Evolutionary conservation across 306 rosid species (phyloP), one percentile per base, ranked within the genome.

Genomic region (Sophora flavescens): DNA sequence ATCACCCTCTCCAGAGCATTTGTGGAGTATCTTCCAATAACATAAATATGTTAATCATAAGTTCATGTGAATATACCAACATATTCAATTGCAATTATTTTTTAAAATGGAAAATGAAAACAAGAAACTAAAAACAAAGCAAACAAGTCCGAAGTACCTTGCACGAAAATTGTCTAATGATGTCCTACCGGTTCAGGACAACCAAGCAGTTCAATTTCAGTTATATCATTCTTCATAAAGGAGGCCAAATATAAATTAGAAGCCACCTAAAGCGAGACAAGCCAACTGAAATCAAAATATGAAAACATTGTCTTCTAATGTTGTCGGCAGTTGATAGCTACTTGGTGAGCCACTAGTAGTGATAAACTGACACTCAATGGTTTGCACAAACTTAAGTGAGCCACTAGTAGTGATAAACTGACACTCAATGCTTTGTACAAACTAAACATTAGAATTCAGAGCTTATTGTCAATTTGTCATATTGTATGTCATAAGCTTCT

Each of bases 231-330:
- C 63, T 75, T 77, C n/a, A 61, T 75, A 78, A 74, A 48, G 38
- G 81, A 77, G 35, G 66, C 78, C 75, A 80, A 72, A 45, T 72
- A 59, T 45, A 57, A 70, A 80, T 79, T 85, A 45, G 81, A 80
- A 86, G 84, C 78, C 89, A 63, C 89, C 96, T 89, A 88, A 84
- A 85, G 74, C 66, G 78, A 75, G 9, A 7, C 10, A 38, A 63
- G 47, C 41, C 78, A 68, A 60, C 17, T 61, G 44, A 61, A 68
- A 56, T 71, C 48, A 57, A 56, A 6, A 70, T 42, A 26, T 54
- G 63, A 42, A 54, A 63, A 13, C 30, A 28, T 28, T 28, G 2
- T 28, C 30, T 28, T 1, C 30, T 28, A 28, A 28, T 28, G 30
- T 2, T 28, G 30, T 28, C 2, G 30, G 2, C 30, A 28, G 30